Conservation (phyloP, 352 stramenopile species). For the Blastocystis sp. region DNA sequence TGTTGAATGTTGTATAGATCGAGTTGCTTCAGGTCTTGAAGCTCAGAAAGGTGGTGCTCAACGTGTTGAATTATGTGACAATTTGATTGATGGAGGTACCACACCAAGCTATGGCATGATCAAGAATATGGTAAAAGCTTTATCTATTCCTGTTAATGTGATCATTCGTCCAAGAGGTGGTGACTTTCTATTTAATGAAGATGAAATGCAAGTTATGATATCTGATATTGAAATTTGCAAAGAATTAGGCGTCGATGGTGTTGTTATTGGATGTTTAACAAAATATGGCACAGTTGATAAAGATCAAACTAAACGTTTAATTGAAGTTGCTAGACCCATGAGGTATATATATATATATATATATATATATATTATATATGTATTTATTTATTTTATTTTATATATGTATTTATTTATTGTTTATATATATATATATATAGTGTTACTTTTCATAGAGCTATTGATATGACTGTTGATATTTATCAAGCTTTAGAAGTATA, state of each 20-base stretch:
- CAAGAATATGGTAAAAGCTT: neutral
- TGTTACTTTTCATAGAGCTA: slow-evolving; percentile 15
- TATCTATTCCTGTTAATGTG: slow-evolving; percentile 13
- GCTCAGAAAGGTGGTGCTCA: neutral
- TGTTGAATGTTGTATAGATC: slow-evolving; percentile 3
- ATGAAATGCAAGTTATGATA: slow-evolving; percentile 13
- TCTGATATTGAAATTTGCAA: slow-evolving; percentile 9
- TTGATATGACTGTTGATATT: slow-evolving; percentile 8
- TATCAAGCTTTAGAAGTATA: neutral
- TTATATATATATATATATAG: neutral
- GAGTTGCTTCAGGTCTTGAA: slow-evolving; percentile 6
- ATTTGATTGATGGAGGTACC: slow-evolving; percentile 8
- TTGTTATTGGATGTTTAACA: slow-evolving; percentile 11
- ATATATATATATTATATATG: neutral
- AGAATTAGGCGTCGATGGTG: slow-evolving; percentile 2
- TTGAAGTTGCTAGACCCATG: slow-evolving; percentile 6
- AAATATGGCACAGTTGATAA: slow-evolving; percentile 9
- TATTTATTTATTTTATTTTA: slow-evolving; percentile 1
- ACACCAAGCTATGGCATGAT: slow-evolving; percentile 22
- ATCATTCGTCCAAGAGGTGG: slow-evolving; percentile 19
- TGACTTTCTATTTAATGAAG: slow-evolving; percentile 15
- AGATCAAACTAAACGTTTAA: slow-evolving; percentile 2
- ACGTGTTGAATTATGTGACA: neutral
- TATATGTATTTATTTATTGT: no score
- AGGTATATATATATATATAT: neutral